A percentile compares a stretch with the other conserved stretches of the same genome.
These are phyloP conservation scores for Tylopilus balloui DNA, from an alignment of 768 basidiomycete genomes.

Conservation along the genomic window DNA sequence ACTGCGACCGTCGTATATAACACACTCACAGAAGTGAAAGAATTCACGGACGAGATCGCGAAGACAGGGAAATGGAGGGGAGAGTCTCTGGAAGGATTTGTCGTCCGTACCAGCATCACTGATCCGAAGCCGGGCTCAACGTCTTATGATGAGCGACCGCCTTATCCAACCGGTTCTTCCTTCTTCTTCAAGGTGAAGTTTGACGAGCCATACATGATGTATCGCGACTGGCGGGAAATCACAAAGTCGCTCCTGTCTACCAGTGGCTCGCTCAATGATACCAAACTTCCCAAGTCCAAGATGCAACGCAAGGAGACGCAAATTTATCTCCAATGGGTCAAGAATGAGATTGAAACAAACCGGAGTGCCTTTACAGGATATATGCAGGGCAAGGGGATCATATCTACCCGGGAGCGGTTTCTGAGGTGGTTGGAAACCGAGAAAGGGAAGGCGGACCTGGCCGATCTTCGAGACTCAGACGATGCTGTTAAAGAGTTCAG, in stretches of 20 bases:
- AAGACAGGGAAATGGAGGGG: slow-evolving; percentile 75
- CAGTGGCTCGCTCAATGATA: slow-evolving; percentile 29
- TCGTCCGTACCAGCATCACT: slow-evolving; percentile 73
- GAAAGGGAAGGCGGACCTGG: slow-evolving; percentile 38
- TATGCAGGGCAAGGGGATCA: slow-evolving; percentile 75
- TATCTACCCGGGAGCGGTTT: slow-evolving; percentile 76
- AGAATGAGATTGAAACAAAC: slow-evolving; percentile 64
- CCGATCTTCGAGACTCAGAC: slow-evolving; percentile 23
- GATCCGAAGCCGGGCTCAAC: slow-evolving; percentile 34
- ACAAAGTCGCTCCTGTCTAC: slow-evolving; percentile 68
- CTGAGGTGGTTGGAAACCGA: slow-evolving; percentile 58
- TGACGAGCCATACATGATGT: slow-evolving; percentile 98
- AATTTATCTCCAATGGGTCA: slow-evolving; percentile 81
- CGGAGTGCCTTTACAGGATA: slow-evolving; percentile 57
- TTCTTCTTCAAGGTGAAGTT: slow-evolving; percentile 99
- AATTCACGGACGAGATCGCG: slow-evolving; percentile 67
- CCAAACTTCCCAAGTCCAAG: slow-evolving; percentile 55
- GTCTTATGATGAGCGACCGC: slow-evolving; percentile 39
- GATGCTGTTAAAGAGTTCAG: slow-evolving; percentile 34
- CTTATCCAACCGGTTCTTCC: slow-evolving; percentile 76
- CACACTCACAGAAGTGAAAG: slow-evolving; percentile 60
- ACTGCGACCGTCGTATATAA: slow-evolving; percentile 55
- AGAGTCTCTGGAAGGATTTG: slow-evolving; percentile 88
- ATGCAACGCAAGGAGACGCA: slow-evolving; percentile 74
- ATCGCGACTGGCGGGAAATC: slow-evolving; percentile 94